Percentiles rank a stretch among this genome's conserved stretches.
These are phyloP conservation scores for Hanseniaspora jakobsenii DNA, from an alignment of 805 yeast genomes.

Conservation along the genomic window DNA sequence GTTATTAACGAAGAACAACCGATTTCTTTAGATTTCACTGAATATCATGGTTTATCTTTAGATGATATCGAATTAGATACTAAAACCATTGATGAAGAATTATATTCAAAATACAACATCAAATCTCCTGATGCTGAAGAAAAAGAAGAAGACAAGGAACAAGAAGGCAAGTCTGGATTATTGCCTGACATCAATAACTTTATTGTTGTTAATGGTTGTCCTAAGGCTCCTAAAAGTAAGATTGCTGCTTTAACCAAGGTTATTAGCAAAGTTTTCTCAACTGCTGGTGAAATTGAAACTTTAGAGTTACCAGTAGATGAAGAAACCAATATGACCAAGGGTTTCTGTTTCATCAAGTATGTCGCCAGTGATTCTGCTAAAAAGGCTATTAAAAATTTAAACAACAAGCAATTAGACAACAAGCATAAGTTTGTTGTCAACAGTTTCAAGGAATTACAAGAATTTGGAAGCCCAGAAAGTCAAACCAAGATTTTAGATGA, in stretches of 20 bases:
- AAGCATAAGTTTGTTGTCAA: slow-evolving; percentile 83
- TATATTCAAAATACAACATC: slow-evolving; percentile 31
- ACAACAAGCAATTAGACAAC: slow-evolving; percentile 85
- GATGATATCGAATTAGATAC: slow-evolving; percentile 48
- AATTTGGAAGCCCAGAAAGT: slow-evolving; percentile 55
- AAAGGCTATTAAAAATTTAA: slow-evolving; percentile 65
- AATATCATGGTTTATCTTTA: slow-evolving; percentile 28
- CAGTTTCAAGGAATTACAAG: slow-evolving; percentile 70
- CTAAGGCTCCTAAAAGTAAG: slow-evolving; percentile 84
- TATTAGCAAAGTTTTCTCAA: slow-evolving; percentile 62
- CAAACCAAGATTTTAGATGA: slow-evolving; percentile 49
- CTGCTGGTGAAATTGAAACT: slow-evolving; percentile 67
- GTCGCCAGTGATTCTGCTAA: slow-evolving; percentile 54
- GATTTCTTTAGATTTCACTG: slow-evolving; percentile 15
- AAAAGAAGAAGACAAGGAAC: no score
- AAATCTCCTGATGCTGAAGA: slow-evolving; percentile 35
- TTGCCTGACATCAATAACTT: slow-evolving; percentile 65
- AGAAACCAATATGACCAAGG: slow-evolving; percentile 76
- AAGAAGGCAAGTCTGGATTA: no score
- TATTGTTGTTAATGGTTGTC: slow-evolving; percentile 88
- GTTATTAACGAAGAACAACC: neutral
- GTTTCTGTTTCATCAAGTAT: slow-evolving; percentile 76
- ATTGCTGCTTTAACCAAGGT: slow-evolving; percentile 76
- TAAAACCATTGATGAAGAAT: slow-evolving; percentile 73
- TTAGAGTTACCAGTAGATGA: slow-evolving; percentile 70